Evolutionary conservation across 2,329 filamentous ascomycete species (phyloP), one percentile per base, ranked within the genome.

Genomic region (Botrytis tulipae): DNA sequence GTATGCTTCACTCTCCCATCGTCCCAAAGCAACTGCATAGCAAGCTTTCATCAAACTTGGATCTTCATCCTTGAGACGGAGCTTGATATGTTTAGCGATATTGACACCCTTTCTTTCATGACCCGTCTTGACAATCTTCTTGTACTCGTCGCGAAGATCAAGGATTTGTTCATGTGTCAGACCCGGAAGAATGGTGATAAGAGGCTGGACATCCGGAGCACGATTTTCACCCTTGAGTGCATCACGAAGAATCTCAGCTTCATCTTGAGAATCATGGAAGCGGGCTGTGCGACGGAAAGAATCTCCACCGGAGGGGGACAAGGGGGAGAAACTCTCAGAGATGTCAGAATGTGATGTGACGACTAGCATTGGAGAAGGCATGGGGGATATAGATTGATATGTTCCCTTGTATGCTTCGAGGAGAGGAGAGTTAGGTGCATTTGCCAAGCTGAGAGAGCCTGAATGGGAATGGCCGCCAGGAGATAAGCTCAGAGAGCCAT

Each of bases 371-470:
- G 95, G 93, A 0, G 94, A 94, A 0, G 95, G 95, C 93, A 98
- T 97, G 0, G 95, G 95, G 0, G 95, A 97, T 78, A 97, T 93
- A 73, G 93, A 93, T 82, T 98, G 95, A 79, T 97, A 98, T 0
- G 95, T 97, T 57, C 95, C 95, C 75, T 91, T 92, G 83, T 98
- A 98, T 0, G 96, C 91, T 83, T 98, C 95, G 2, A 97, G 88
- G 68, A 98, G 86, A 0, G 95, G 96, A 75, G 94, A 97, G 1
- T 89, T 89, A 0, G 94, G 93, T 2, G 93, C 87, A 35, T 84
- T 84, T 3, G 87, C 84, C 2, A 90, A 81, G 20, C 77, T 79
- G 54, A 87, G 85, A 29, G 77, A 73, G 25, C 62, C 62, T 2
- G 63, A 66, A 5, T 22, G 61, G n/a, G 70, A 57, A 72, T 42